Evolutionary conservation across 805 yeast genomes (phyloP), one percentile per base, ranked within the genome.

Genomic region (Diddensiella caesifluorescens): DNA sequence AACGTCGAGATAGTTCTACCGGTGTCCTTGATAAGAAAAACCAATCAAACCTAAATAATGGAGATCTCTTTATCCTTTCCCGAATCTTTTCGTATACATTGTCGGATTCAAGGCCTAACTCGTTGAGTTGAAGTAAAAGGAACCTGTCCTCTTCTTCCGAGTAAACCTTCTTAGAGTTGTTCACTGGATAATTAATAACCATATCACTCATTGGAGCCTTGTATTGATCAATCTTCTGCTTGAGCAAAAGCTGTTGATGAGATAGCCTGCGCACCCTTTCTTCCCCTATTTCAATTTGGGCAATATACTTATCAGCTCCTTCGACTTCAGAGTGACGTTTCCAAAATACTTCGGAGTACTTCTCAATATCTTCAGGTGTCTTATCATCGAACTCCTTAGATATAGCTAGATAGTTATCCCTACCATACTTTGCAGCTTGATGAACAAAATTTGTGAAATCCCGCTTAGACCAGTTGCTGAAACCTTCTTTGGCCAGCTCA

Each of bases 81-180:
- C 84, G 73, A 27, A 90, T 79, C 46, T 73, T 59, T 43, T 90
- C 97, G 55, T 77, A 83, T 4, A 89, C 64, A 50, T 84, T 87
- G 5, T 77, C 79, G 16, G 80, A 68, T 50, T 86, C 95, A 20
- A 88, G 61, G 0, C 98, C 98, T 54, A 75, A 74, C 46, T 81
- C 72, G 64, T 82, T 79, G 58, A 87, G 65, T 65, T 83, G 85
- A 5, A 87, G 75, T 43, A 92, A 63, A 50, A 90, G 66, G 62
- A 83, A 90, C 49, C 96, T 71, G 60, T 90, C 98, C 57, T 90
- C 97, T 46, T 83, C 95, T 33, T 84, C 92, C 6, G 86, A 76
- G 62, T 79, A 92, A 0, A 80, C 72, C 56, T 79, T 77, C 54
- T 76, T 75, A 4, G 81, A 67, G 3, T 83, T 74, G n/a, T 75